Evolutionary conservation across 441 rosid species (phyloP).

Genomic region (Adansonia rubrostipa): DNA sequence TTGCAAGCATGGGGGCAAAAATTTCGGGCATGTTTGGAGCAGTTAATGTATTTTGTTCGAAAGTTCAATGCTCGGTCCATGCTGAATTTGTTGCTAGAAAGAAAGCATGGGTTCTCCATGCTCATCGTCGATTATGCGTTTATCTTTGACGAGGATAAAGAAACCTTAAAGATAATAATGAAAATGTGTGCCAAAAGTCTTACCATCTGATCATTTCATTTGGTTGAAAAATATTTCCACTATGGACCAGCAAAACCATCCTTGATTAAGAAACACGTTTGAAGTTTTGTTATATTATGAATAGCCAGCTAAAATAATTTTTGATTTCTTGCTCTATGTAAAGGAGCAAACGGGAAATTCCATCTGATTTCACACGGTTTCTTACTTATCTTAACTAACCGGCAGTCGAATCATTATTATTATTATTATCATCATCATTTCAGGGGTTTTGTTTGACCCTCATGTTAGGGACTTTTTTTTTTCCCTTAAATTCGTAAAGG

Average conservation of each 20-base stretch:
- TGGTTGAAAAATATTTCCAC: too few relatives aligned
- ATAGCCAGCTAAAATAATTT: too few relatives aligned
- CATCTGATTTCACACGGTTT: neutral
- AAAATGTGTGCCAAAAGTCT: neutral
- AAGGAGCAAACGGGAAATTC: neutral
- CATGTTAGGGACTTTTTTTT: neutral
- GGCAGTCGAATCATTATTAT: neutral
- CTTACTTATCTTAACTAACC: neutral
- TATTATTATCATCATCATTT: neutral
- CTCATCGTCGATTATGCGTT: neutral
- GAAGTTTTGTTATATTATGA: neutral
- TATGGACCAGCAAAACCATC: too few relatives aligned
- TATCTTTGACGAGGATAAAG: neutral
- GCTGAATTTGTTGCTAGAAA: neutral
- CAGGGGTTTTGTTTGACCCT: neutral
- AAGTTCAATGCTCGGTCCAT: neutral
- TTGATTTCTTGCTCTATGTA: neutral
- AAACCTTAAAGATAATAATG: neutral
- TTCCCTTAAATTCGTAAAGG: neutral
- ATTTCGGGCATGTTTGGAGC: neutral
- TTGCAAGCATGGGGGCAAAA: neutral
- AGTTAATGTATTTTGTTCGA: neutral
- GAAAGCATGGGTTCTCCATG: neutral
- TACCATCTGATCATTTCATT: neutral
- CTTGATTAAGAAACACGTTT: too few relatives aligned